phyloP scores from a whole-genome alignment of 2,329 filamentous ascomycete species.

The Penicillium sp. region DNA sequence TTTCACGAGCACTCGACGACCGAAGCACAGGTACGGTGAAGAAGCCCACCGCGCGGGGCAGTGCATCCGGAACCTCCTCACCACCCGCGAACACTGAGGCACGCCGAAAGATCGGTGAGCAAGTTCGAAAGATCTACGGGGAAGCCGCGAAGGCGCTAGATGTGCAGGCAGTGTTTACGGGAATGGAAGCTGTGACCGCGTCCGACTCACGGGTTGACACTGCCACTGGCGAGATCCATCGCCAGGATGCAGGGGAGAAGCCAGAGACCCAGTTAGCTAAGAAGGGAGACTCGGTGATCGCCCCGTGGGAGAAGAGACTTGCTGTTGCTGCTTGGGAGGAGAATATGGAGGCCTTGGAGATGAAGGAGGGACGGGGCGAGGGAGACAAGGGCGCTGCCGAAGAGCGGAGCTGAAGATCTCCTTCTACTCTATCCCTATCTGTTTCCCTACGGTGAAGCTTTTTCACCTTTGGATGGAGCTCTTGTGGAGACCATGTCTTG shows the following conservation, averaged over 20 bases:
- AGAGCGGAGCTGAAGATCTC: slow-evolving; percentile 24
- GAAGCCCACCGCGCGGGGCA: slow-evolving; percentile 23
- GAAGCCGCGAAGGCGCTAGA: slow-evolving; percentile 61
- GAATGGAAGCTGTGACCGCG: slow-evolving; percentile 32
- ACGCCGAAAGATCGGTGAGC: slow-evolving; percentile 42
- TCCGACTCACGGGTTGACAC: slow-evolving; percentile 33
- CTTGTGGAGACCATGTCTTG: neutral
- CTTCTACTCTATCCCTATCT: neutral
- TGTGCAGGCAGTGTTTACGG: slow-evolving; percentile 63
- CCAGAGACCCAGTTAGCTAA: slow-evolving; percentile 29
- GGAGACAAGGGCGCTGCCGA: slow-evolving; percentile 8
- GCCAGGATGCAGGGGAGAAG: slow-evolving; percentile 18
- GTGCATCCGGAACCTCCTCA: slow-evolving; percentile 10
- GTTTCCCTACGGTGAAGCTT: neutral
- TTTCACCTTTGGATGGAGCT: neutral
- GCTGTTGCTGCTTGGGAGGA: slow-evolving; percentile 39
- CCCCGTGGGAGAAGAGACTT: slow-evolving; percentile 34
- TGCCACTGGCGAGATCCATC: slow-evolving; percentile 6
- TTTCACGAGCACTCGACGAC: slow-evolving; percentile 47
- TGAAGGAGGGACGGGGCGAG: slow-evolving; percentile 23
- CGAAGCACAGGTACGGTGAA: slow-evolving; percentile 26
- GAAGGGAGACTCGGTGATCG: slow-evolving; percentile 32
- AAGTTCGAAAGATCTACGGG: slow-evolving; percentile 34
- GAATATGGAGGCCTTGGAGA: slow-evolving; percentile 40
- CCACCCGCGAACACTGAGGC: neutral